A percentile compares a stretch with the other conserved stretches of the same genome.
Conservation (phyloP, 768 basidiomycete species). For the Candolleomyces efflorescens region DNA sequence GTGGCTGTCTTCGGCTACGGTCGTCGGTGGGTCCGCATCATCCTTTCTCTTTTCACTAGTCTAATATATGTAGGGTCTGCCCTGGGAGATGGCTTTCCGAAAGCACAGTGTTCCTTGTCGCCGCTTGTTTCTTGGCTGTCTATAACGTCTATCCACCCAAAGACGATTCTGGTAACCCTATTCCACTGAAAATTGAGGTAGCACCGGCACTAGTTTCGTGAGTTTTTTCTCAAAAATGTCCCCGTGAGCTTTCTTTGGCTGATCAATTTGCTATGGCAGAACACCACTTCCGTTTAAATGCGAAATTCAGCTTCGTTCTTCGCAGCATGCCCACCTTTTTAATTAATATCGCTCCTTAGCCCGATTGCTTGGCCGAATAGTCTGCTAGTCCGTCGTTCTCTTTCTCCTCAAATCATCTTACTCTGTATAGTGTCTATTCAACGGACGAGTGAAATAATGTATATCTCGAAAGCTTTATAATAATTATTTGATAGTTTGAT, state of each 20-base stretch:
- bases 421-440: too few relatives aligned
- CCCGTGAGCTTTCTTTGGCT: neutral
- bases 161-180: constrained; percentile 5
- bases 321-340: neutral
- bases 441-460: too few relatives aligned
- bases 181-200: neutral
- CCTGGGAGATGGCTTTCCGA: constrained; percentile 7
- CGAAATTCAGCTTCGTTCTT: neutral
- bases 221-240: neutral
- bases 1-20: constrained; percentile 28
- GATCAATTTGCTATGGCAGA: neutral
- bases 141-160: constrained; percentile 13
- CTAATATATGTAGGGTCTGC: neutral
- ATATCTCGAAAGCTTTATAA: too few relatives aligned
- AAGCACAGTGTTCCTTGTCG: neutral
- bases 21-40: constrained; percentile 13
- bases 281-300: neutral
- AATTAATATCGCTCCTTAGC: too few relatives aligned
- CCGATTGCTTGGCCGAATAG: too few relatives aligned
- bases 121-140: constrained; percentile 9
- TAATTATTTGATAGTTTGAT: too few relatives aligned
- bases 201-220: constrained; percentile 5
- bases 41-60: neutral
- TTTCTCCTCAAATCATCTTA: too few relatives aligned
- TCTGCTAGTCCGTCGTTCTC: too few relatives aligned